Percentiles rank a stretch among this genome's conserved stretches.
Conservation (phyloP, 2,329 filamentous ascomycete species). For the Cytospora paraplurivora region DNA sequence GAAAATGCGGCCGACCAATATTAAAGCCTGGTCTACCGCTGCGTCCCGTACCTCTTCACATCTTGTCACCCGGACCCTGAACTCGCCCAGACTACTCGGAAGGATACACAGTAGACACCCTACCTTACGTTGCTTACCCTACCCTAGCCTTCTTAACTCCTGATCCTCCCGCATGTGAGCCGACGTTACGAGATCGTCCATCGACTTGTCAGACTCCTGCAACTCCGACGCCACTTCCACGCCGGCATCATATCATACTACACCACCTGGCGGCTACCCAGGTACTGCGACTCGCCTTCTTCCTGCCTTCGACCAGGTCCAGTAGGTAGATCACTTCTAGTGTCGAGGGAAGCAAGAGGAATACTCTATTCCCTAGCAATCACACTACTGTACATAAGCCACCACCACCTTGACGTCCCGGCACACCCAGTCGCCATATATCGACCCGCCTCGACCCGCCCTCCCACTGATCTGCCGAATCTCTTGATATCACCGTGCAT, state of each 20-base stretch:
- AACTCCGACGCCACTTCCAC: background rate
- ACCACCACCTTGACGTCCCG: background rate
- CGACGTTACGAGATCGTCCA: slow-evolving; percentile 10
- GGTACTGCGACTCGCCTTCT: background rate
- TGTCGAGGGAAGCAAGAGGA: slow-evolving; percentile 12
- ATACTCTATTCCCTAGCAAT: background rate
- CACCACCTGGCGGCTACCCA: background rate
- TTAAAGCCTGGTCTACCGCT: slow-evolving; percentile 52
- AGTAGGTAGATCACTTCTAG: slow-evolving; percentile 11
- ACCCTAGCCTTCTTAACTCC: background rate
- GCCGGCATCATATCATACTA: background rate
- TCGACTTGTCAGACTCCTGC: background rate
- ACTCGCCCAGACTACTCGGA: background rate
- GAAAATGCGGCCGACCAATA: slow-evolving; percentile 53
- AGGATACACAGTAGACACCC: slow-evolving; percentile 6
- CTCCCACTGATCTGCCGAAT: slow-evolving; percentile 3
- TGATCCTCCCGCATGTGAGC: slow-evolving; percentile 30
- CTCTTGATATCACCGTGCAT: background rate
- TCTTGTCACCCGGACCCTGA: slow-evolving; percentile 25
- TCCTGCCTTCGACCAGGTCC: background rate
- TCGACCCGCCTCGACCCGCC: background rate
- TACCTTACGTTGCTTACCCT: background rate
- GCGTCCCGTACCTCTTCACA: slow-evolving; percentile 36
- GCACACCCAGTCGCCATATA: slow-evolving; percentile 4
- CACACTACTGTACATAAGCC: background rate